Base-by-base conservation (phyloP, 306 rosid genomes). In the Abrus precatorius region DNA sequence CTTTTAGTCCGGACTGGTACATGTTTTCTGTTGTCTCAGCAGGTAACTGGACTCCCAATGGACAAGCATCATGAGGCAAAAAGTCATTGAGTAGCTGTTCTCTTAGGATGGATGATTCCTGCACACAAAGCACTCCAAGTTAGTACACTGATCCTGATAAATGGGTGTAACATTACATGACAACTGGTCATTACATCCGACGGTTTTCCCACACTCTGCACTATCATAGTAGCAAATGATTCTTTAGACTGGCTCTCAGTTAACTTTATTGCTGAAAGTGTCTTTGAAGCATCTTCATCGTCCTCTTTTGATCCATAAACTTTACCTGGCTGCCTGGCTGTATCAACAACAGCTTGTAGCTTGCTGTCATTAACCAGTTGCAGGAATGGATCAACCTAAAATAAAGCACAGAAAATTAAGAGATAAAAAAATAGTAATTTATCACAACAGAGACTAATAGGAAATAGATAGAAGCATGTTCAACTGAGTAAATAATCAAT, bases 301-400 rank as follows among this genome's bases (percentile, higher is more conserved):
- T 94, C 98, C 84, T 88, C 97, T 59, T 86, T 84, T 1, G 96
- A 89, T 83, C 98, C 98, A 78, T 90, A 94, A 36, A 55, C 77
- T 74, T 72, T 73, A 74, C 80, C 75, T 12, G 78, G 85, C 32
- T 68, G 67, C 64, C 74, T 76, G 29, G 52, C 43, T 80, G 86
- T 79, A 83, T 84, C 56, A 60, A 3, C 68, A 70, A 74, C 86
- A 57, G 92, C 91, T 81, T 88, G 90, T 75, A 94, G 87, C 87
- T 92, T 92, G 87, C 74, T 74, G 74, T 91, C 97, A 27, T 85
- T 87, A 52, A 92, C 85, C 80, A 94, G 74, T 55, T 49, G 86
- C 74, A 94, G 90, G 87, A 89, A 94, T 53, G 98, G 98, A 80
- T 94, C 98, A 71, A 76, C 88, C 97, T 94, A 88, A 83, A 73